These are phyloP conservation scores for Trichoderma koningiopsis DNA, from an alignment of 2,329 filamentous ascomycete genomes.

Conservation along the genomic window DNA sequence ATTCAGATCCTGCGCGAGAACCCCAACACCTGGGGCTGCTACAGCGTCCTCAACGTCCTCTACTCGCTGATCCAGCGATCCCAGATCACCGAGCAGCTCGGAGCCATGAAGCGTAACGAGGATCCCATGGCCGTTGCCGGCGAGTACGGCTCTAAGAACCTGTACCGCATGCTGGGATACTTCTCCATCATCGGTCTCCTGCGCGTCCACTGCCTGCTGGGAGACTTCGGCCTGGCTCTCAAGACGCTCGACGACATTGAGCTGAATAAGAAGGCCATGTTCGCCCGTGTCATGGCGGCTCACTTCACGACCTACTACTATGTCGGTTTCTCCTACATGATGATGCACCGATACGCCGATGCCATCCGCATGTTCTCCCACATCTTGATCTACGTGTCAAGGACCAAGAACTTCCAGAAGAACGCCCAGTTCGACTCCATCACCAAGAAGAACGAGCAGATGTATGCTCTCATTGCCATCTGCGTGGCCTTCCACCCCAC, in stretches of 20 bases:
- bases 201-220: slow-evolving; percentile 92
- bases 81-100: slow-evolving; percentile 96
- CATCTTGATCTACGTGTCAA: slow-evolving; percentile 97
- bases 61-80: slow-evolving; percentile 99
- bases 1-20: slow-evolving; percentile 89
- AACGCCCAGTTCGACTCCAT: slow-evolving; percentile 97
- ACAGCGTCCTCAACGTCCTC: slow-evolving; percentile 97
- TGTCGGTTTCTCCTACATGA: slow-evolving; percentile 99
- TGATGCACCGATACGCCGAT: slow-evolving; percentile 99
- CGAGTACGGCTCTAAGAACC: slow-evolving; percentile 89
- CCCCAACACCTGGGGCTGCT: slow-evolving; percentile 99
- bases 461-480: slow-evolving; percentile 98
- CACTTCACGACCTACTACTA: slow-evolving; percentile 99
- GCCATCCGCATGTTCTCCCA: slow-evolving; percentile 99
- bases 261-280: slow-evolving; percentile 99
- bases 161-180: slow-evolving; percentile 98
- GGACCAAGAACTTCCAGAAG: slow-evolving; percentile 99
- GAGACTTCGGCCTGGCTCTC: slow-evolving; percentile 95
- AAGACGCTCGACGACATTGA: slow-evolving; percentile 99
- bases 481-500: slow-evolving; percentile 98
- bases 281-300: slow-evolving; percentile 97
- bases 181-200: slow-evolving; percentile 98
- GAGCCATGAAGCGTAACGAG: slow-evolving; percentile 90
- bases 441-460: slow-evolving; percentile 99
- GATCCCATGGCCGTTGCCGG: slow-evolving; percentile 86